Evolutionary conservation across 1,284 basidiomycete genomes (phyloP), one percentile per base, ranked within the genome.

Genomic region (Athelia psychrophila): DNA sequence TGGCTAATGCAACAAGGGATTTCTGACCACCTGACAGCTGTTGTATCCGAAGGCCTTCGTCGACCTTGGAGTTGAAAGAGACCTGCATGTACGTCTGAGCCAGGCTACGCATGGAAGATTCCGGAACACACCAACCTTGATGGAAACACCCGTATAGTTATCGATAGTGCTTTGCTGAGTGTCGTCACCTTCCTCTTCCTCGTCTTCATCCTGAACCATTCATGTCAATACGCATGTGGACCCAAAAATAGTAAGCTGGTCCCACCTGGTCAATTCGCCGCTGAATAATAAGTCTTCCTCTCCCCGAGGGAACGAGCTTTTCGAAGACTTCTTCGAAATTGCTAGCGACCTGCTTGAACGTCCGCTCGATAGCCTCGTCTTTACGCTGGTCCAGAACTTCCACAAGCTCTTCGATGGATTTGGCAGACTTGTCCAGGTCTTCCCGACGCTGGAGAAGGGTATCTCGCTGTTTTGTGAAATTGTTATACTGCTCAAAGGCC

Each of bases 241-340:
- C n/a, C n/a, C 9, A 5, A n/a, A 46, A n/a, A 13, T 22, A 2
- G 10, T 12, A 70, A 13, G 13, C 27, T 30, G 27, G 27, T 5
- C 80, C 50, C 49, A 90, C 92, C 70, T 91, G 88, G 64, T 95
- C 92, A 51, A 94, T 83, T 15, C 88, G 79, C 60, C 91, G 83
- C 71, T 97, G 94, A 63, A 99, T 99, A 60, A 97, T 92, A 54
- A 99, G 69, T 50, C 89, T 73, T 1, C 97, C 97, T 42, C 88
- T 79, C 13, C 97, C 97, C 46, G 91, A 91, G 2, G 97, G 96
- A 0, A 99, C 97, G n/a, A 99, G 80, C 68, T 88, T 91, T 71
- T 95, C 95, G 67, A 99, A 99, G 12, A 99, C 95, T 58, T 98
- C 93, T 61, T 93, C 91, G 69, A 99, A 99, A 71, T 98, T 95